Base-by-base conservation (phyloP, 352 stramenopile genomes). In the Phytophthora citricola region DNA sequence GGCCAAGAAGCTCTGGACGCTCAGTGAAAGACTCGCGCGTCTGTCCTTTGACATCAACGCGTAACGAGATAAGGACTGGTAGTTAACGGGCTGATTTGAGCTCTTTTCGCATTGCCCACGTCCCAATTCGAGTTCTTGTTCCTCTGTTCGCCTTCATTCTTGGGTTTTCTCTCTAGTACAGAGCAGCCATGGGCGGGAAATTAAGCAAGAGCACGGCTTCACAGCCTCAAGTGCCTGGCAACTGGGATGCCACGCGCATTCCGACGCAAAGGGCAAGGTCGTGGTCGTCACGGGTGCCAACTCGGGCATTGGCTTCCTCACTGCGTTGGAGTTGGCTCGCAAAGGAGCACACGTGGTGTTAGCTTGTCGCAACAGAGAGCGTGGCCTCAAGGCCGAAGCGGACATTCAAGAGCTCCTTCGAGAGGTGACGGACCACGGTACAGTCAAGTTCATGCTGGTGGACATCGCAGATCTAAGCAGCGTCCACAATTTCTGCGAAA, bases 381-480 rank as follows among this genome's bases (percentile, higher is more conserved):
- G 57, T 31, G 57, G 66, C 8, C 46, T 59, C 1, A 39, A 68
- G 8, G 71, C 59, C 8, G 62, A 80, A 44, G 41, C 41, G 0
- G 32, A 59, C 0, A 68, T 80, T 51, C 48, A 39, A 24, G 62
- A 47, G 20, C 20, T 52, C 15, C 24, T 76, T 8, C 15, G 29
- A 4, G 11, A 36, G 5, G 43, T 27, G 0, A 6, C 49, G 5
- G 43, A 32, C 15, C 34, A 45, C 12, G 73, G 73, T 3, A 62
- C 24, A 12, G 73, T 77, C 20, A 75, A 85, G 58, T 82, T 87
- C 48, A 71, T 87, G 62, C 61, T 71, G 12, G 53, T 91, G 2
- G 81, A 89, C 51, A 41, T 89, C 34, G 59, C 63, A 31, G 68
- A 73, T 26, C 36, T 89, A 17, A 66, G 41, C 44, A 86, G 73